Conservation (phyloP, 805 yeast species). For the Metschnikowia dekortorum region DNA sequence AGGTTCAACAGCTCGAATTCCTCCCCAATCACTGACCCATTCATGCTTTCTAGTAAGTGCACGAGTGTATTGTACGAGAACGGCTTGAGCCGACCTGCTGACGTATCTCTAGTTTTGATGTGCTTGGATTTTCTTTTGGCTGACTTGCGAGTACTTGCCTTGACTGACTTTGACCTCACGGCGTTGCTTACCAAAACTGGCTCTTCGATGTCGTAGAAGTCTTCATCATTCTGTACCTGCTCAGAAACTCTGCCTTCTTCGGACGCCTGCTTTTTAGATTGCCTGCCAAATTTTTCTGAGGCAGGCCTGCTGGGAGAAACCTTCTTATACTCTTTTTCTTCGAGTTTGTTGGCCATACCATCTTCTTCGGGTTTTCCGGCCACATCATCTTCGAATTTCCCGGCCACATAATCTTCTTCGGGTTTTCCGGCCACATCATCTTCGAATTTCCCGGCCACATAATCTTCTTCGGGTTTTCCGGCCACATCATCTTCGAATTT, state of each 20-base stretch:
- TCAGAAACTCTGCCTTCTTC: not conserved
- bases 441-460: too few species aligned
- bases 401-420: too few species aligned
- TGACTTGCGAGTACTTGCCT: conserved; percentile 13
- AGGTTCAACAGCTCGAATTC: conserved; percentile 72
- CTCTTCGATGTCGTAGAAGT: conserved; percentile 35
- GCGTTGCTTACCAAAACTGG: conserved; percentile 31
- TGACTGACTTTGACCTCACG: conserved; percentile 31
- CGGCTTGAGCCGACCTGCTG: conserved; percentile 25
- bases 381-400: not conserved
- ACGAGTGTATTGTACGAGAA: conserved; percentile 45
- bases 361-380: too few species aligned
- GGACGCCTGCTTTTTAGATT: not conserved
- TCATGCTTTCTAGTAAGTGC: conserved; percentile 50
- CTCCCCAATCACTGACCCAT: conserved; percentile 59
- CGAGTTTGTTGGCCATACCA: too few species aligned
- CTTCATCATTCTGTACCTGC: conserved; percentile 19
- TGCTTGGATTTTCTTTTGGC: conserved; percentile 19
- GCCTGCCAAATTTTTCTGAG: too few species aligned
- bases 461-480: too few species aligned
- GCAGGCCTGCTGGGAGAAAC: too few species aligned
- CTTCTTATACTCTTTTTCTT: too few species aligned
- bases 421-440: not conserved
- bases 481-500: not conserved
- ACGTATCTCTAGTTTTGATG: conserved; percentile 5